Base-by-base conservation (phyloP, 2,329 filamentous ascomycete species). In the Fusarium scirpi region DNA sequence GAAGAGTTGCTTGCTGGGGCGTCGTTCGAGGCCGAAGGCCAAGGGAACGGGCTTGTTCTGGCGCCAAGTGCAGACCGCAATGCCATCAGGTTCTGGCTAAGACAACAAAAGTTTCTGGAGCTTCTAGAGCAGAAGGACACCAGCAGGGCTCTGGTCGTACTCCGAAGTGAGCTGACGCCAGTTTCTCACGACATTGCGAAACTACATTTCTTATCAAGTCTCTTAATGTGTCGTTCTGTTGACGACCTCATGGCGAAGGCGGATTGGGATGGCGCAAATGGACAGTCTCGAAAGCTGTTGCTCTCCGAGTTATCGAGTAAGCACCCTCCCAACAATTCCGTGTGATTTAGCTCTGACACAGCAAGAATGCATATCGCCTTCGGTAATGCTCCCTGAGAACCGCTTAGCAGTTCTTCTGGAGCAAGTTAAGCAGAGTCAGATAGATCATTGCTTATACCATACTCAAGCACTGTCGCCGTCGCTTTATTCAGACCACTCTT, bases 41-140 rank as follows among this genome's bases (percentile, higher is more conserved):
- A 74, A 45, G 81, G 81, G 1, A 85, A 88, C 70, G 93, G 91
- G 3, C 83, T 99, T 58, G 88, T 93, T 18, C 85, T 98, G 56
- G 89, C 91, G 18, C 88, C 92, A 45, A 91, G 89, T 25, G 91
- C 93, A 9, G 91, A 97, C 74, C 87, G 87, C 61, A 89, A 91
- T 71, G 85, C 91, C 55, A 95, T 99, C 92, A 87, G 91, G 48
- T 98, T 98, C 79, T 91, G 90, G 84, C 85, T 99, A 75, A 88
- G 95, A 69, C 92, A 97, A 78, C 96, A 99, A 78, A 98, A 98
- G 79, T 99, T 95, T 75, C 84, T 99, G 30, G 96, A 99, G 82
- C 83, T 97, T 11, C 83, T 99, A 45, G 94, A 98, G 79, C 84
- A 86, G 74, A 85, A 90, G 71, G 90, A 98, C 74, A 88, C 93